Evolutionary conservation across 441 rosid genomes (phyloP).

Genomic region (Adansonia madagascariensis): DNA sequence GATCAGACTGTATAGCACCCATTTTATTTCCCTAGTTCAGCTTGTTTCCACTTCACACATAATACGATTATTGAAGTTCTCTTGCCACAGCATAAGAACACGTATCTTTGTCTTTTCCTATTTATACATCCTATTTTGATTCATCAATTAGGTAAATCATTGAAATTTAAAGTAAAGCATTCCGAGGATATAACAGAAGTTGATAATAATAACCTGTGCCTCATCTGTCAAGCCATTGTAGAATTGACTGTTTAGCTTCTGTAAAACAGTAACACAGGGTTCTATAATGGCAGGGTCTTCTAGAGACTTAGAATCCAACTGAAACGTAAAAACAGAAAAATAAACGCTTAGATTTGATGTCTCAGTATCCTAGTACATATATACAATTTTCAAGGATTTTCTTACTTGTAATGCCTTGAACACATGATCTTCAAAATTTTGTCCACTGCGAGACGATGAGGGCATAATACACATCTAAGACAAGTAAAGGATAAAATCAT

Average conservation of each 20-base stretch:
- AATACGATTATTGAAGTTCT: neutral
- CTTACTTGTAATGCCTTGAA: constrained; percentile 77
- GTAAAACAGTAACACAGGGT: constrained; percentile 74
- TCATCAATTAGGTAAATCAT: neutral
- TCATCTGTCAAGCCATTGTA: constrained; percentile 56
- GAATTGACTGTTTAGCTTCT: constrained; percentile 58
- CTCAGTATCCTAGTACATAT: constrained; percentile 9
- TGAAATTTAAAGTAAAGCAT: constrained; percentile 16
- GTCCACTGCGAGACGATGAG: constrained; percentile 43
- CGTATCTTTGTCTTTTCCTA: neutral
- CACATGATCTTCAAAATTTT: constrained; percentile 55
- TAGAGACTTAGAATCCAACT: constrained; percentile 61
- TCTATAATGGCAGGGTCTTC: constrained; percentile 61
- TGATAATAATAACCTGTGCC: constrained; percentile 64
- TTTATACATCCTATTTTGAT: constrained; percentile 1
- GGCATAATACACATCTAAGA: constrained; percentile 60
- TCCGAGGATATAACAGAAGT: neutral
- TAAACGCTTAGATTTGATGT: constrained; percentile 22
- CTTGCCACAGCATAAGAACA: neutral
- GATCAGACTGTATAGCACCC: neutral
- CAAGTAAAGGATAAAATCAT: constrained; percentile 33
- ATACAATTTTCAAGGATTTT: constrained; percentile 28
- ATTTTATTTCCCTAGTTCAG: neutral
- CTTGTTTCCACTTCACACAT: neutral
- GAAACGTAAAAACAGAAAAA: constrained; percentile 40